phyloP scores from a whole-genome alignment of 257 asterid species.

The Misopates orontium region DNA sequence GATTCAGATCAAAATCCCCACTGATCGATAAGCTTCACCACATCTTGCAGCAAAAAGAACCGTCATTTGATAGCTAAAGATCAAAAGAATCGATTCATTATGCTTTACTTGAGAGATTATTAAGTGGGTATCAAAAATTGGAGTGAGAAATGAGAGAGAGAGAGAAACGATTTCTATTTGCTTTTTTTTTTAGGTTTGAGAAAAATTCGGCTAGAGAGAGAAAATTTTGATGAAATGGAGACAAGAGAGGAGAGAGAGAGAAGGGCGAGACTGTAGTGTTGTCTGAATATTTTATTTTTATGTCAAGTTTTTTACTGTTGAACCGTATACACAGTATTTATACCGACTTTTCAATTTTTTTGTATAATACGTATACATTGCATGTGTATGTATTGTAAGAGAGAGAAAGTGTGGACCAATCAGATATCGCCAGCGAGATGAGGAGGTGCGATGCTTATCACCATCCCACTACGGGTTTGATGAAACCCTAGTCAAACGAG shows the following conservation, averaged over 20 bases:
- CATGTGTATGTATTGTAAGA: neutral
- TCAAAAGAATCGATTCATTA: neutral
- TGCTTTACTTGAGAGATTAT: slow-evolving; percentile 7
- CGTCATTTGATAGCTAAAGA: slow-evolving; percentile 5
- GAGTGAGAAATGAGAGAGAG: slow-evolving; percentile 24
- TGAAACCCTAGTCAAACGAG: too few species aligned
- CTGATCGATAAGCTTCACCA: slow-evolving; percentile 21
- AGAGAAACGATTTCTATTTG: slow-evolving; percentile 36
- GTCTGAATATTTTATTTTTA: neutral
- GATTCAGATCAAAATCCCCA: too few species aligned
- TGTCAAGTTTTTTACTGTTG: slow-evolving; percentile 26
- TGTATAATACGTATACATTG: neutral
- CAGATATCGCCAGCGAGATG: slow-evolving; percentile 35
- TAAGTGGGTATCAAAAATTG: slow-evolving; percentile 15
- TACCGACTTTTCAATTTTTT: slow-evolving; percentile 23
- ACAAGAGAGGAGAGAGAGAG: too few species aligned
- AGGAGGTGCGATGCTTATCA: slow-evolving; percentile 42
- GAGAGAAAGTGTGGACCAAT: slow-evolving; percentile 33
- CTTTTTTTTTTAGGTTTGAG: too few species aligned
- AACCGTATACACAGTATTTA: slow-evolving; percentile 17
- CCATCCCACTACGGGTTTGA: slow-evolving; percentile 8
- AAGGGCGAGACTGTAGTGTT: slow-evolving; percentile 18
- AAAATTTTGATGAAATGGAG: slow-evolving; percentile 11
- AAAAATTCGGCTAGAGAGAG: too few species aligned
- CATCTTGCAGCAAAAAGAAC: too few species aligned